Percentiles rank a stretch among this genome's conserved stretches.
phyloP scores from a whole-genome alignment of 2,329 filamentous ascomycete genomes.

The Colletotrichum sp. region DNA sequence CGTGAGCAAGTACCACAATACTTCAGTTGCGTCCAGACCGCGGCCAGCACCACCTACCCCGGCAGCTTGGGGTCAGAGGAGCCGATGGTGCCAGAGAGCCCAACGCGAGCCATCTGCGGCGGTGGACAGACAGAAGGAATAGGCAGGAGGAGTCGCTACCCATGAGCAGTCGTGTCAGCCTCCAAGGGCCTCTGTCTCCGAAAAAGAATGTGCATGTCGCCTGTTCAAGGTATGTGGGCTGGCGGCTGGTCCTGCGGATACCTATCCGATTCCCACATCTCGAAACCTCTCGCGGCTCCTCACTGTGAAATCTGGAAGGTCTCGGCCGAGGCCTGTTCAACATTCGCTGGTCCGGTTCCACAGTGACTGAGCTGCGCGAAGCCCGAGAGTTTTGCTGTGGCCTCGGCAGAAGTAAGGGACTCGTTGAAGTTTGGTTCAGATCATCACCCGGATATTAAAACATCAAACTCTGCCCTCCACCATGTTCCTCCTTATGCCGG shows the following conservation, averaged over 20 bases:
- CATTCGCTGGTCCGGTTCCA: not conserved
- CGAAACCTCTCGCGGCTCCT: not conserved
- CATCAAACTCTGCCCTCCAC: not conserved
- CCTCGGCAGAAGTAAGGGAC: not conserved
- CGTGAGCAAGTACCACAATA: not conserved
- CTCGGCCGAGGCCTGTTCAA: not conserved
- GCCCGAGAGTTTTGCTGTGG: not conserved
- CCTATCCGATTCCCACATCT: not conserved
- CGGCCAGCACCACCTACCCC: not conserved
- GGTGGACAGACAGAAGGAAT: not conserved
- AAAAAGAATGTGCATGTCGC: not conserved
- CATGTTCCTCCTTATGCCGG: not conserved
- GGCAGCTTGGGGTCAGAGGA: not conserved
- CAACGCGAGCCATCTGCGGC: not conserved
- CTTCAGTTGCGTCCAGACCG: not conserved
- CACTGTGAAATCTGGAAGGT: not conserved
- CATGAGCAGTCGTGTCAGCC: not conserved
- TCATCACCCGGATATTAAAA: not conserved
- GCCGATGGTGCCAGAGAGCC: not conserved
- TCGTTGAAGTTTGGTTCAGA: not conserved
- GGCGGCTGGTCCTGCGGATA: not conserved
- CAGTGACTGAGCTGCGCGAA: not conserved
- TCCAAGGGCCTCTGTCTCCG: not conserved
- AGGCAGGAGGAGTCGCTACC: not conserved
- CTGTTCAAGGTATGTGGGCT: not conserved